Conservation (phyloP, 2,329 filamentous ascomycete genomes). For the Fusarium palustre region DNA sequence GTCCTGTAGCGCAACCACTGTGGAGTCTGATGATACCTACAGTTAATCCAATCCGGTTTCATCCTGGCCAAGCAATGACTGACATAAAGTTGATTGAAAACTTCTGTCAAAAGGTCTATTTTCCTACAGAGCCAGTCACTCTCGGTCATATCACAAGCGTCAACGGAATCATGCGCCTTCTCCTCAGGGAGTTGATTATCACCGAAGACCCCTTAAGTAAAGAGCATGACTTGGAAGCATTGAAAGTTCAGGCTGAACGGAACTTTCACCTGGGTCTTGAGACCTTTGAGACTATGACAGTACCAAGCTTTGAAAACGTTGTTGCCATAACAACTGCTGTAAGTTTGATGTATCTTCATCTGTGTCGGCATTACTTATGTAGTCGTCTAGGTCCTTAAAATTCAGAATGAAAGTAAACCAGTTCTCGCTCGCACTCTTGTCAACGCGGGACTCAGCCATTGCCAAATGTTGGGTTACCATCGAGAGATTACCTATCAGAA, state of each 20-base stretch:
- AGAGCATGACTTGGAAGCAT: slow-evolving; percentile 24
- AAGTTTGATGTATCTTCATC: fast-evolving
- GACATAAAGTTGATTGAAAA: slow-evolving; percentile 25
- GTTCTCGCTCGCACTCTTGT: slow-evolving; percentile 26
- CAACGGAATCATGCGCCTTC: slow-evolving; percentile 25
- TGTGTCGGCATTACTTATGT: fast-evolving
- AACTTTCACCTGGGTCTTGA: slow-evolving; percentile 34
- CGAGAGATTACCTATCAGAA: slow-evolving; percentile 32
- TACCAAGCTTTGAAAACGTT: slow-evolving; percentile 39
- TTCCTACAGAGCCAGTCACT: slow-evolving; percentile 34
- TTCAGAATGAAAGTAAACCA: slow-evolving; percentile 25
- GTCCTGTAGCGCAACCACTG: neutral
- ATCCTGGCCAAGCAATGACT: slow-evolving; percentile 28
- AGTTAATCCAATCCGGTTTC: slow-evolving; percentile 18
- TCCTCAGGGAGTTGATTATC: slow-evolving; percentile 25
- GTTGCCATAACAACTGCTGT: slow-evolving; percentile 27
- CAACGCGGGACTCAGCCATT: slow-evolving; percentile 27
- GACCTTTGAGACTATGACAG: slow-evolving; percentile 31
- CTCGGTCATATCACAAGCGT: slow-evolving; percentile 28
- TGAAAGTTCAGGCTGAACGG: slow-evolving; percentile 15
- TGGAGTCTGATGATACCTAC: neutral
- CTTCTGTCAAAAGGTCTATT: slow-evolving; percentile 36
- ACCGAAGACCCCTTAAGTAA: slow-evolving; percentile 16
- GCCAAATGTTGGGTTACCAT: slow-evolving; percentile 39
- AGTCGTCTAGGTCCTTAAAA: slow-evolving; percentile 22